These are phyloP conservation scores for Alternaria arborescens DNA, from an alignment of 2,329 filamentous ascomycete genomes.

Conservation along the genomic window DNA sequence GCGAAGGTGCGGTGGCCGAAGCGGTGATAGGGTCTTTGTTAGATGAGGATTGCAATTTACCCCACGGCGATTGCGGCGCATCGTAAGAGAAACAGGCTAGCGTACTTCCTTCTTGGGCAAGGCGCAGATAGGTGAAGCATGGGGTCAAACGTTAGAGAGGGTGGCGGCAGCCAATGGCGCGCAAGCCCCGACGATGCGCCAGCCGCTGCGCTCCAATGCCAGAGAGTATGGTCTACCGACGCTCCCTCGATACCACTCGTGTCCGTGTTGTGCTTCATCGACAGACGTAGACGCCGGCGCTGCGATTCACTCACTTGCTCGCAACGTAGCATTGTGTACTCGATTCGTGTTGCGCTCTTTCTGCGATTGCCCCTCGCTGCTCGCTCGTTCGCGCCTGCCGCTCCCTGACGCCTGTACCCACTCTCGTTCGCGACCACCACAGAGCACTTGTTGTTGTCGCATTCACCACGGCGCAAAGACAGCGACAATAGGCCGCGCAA, in stretches of 20 bases:
- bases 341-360: constrained; percentile 21
- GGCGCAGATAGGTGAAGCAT: constrained; percentile 23
- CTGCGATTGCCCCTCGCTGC: constrained; percentile 27
- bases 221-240: constrained; percentile 17
- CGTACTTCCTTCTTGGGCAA: constrained; percentile 25
- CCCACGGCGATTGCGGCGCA: constrained; percentile 21
- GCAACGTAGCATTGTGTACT: constrained; percentile 19
- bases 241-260: constrained; percentile 39
- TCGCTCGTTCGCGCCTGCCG: constrained; percentile 33
- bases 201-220: constrained; percentile 25
- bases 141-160: constrained; percentile 23
- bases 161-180: constrained; percentile 25
- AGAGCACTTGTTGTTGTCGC: constrained; percentile 7
- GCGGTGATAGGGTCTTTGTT: constrained; percentile 13
- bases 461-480: constrained; percentile 28
- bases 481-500: constrained; percentile 12
- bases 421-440: constrained; percentile 9
- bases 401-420: constrained; percentile 27
- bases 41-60: constrained; percentile 30
- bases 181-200: constrained; percentile 16
- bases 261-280: constrained; percentile 20
- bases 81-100: constrained; percentile 38
- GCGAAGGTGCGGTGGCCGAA: constrained; percentile 8
- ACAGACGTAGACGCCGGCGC: constrained; percentile 41
- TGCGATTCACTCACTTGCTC: constrained; percentile 29